Conservation (phyloP, 1,139 yeast genomes). For the Oligophagozyma castellii region DNA sequence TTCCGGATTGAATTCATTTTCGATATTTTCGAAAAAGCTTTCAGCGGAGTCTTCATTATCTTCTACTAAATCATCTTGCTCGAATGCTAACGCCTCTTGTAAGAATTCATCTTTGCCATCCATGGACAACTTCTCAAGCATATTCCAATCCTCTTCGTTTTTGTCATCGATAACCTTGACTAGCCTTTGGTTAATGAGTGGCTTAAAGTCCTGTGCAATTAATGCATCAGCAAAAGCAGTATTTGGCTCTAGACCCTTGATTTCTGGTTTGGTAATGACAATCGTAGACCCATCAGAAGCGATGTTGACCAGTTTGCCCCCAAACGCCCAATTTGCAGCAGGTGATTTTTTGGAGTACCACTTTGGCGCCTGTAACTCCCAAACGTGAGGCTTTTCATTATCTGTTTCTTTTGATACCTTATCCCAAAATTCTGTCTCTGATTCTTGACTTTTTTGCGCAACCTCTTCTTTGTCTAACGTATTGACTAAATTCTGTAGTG, state of each 20-base stretch:
- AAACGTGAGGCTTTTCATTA: constrained; percentile 23
- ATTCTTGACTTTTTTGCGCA: constrained; percentile 22
- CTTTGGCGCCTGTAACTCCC: constrained; percentile 62
- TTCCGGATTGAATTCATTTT: constrained; percentile 26
- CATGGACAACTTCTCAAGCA: constrained; percentile 43
- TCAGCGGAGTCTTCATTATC: constrained; percentile 19
- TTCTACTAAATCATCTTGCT: constrained; percentile 14
- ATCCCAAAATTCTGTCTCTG: constrained; percentile 81
- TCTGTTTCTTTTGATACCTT: constrained; percentile 42
- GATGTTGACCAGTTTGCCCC: constrained; percentile 70
- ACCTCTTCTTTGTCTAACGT: constrained; percentile 27
- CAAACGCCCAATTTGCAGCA: constrained; percentile 75
- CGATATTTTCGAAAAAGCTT: constrained; percentile 26
- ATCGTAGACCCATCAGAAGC: constrained; percentile 32
- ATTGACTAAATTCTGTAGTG: constrained; percentile 54
- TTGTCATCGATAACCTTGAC: constrained; percentile 30
- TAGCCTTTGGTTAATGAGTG: constrained; percentile 41
- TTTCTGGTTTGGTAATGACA: constrained; percentile 35
- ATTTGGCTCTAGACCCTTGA: constrained; percentile 31
- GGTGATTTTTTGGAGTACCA: constrained; percentile 75
- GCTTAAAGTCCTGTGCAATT: constrained; percentile 37
- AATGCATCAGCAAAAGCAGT: constrained; percentile 30
- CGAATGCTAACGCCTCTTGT: constrained; percentile 26
- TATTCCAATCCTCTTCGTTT: constrained; percentile 64
- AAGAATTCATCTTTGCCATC: constrained; percentile 34